Conservation (phyloP, 2,329 filamentous ascomycete species). For the Ophiostoma australiae region DNA sequence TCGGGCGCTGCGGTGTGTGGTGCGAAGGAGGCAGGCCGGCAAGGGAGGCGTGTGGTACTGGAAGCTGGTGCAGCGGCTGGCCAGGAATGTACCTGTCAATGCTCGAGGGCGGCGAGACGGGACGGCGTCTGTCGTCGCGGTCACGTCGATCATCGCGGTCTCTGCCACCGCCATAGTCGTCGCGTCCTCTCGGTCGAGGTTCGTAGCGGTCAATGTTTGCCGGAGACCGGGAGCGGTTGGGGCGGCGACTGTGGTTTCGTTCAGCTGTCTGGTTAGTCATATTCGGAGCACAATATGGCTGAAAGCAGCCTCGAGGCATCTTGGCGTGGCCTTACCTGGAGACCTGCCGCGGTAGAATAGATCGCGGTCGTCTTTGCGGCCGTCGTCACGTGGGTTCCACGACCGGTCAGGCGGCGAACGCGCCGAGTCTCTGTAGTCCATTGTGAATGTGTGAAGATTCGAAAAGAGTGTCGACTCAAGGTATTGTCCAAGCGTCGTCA, state of each 20-base stretch:
- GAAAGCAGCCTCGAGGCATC: background rate
- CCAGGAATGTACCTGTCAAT: conserved; percentile 84
- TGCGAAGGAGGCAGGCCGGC: conserved; percentile 66
- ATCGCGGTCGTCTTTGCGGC: conserved; percentile 53
- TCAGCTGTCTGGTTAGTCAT: conserved; percentile 48
- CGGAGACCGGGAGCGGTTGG: conserved; percentile 61
- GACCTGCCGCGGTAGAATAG: conserved; percentile 63
- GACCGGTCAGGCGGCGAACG: conserved; percentile 52
- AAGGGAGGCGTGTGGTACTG: conserved; percentile 54
- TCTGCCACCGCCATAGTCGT: conserved; percentile 51
- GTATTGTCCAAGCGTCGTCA: background rate
- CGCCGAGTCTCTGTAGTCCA: conserved; percentile 54
- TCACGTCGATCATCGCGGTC: conserved; percentile 18
- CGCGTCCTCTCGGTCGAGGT: conserved; percentile 59
- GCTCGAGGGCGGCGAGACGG: conserved; percentile 60
- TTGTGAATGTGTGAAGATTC: conserved; percentile 31
- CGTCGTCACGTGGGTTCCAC: conserved; percentile 51
- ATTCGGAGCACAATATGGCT: background rate
- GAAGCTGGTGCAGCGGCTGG: conserved; percentile 48
- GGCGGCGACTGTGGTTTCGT: conserved; percentile 52
- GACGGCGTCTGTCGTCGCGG: conserved; percentile 52
- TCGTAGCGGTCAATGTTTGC: conserved; percentile 70
- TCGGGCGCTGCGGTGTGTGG: conserved; percentile 50
- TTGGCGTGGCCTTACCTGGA: conserved; percentile 52
- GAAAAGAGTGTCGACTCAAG: background rate